These are phyloP conservation scores for Fusarium sacchari DNA, from an alignment of 2,329 filamentous ascomycete species.

Conservation along the genomic window DNA sequence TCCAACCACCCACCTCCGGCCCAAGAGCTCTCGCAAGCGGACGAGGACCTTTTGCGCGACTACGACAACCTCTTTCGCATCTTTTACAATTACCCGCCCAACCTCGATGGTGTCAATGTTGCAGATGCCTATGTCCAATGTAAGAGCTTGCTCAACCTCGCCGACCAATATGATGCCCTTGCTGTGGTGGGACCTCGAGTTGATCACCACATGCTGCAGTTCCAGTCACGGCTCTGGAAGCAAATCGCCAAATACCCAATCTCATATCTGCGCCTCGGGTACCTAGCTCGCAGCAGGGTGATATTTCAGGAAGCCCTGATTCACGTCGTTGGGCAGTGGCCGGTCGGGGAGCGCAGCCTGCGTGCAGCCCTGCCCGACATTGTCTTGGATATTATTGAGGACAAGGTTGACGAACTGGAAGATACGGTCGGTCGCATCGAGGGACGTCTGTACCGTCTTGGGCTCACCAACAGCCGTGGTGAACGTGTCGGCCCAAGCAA, in stretches of 20 bases:
- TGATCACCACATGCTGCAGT: constrained; percentile 92
- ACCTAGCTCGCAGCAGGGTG: constrained; percentile 82
- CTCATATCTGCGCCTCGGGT: constrained; percentile 89
- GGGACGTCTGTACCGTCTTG: constrained; percentile 82
- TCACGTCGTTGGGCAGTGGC: constrained; percentile 96
- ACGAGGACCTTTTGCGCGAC: constrained; percentile 84
- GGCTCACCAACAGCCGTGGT: constrained; percentile 79
- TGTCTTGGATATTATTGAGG: constrained; percentile 90
- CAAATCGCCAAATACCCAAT: constrained; percentile 97
- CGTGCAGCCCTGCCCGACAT: constrained; percentile 76
- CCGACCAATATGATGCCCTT: constrained; percentile 95
- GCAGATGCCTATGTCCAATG: constrained; percentile 93
- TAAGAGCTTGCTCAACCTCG: constrained; percentile 86
- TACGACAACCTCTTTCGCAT: constrained; percentile 96
- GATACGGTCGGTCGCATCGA: constrained; percentile 85
- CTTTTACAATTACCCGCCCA: constrained; percentile 92
- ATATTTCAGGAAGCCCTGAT: constrained; percentile 90
- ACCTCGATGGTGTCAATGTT: constrained; percentile 86
- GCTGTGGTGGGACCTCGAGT: constrained; percentile 88
- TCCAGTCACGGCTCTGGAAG: constrained; percentile 90
- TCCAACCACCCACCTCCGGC: constrained; percentile 56
- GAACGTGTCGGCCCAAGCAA: constrained; percentile 84
- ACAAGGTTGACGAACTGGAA: constrained; percentile 92
- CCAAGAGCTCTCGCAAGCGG: constrained; percentile 63
- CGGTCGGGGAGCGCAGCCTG: constrained; percentile 79